Percentiles rank a stretch among this genome's conserved stretches.
Evolutionary conservation across 192 early-diverging fungal genomes (phyloP).

Genomic region (Podila minutissima): DNA sequence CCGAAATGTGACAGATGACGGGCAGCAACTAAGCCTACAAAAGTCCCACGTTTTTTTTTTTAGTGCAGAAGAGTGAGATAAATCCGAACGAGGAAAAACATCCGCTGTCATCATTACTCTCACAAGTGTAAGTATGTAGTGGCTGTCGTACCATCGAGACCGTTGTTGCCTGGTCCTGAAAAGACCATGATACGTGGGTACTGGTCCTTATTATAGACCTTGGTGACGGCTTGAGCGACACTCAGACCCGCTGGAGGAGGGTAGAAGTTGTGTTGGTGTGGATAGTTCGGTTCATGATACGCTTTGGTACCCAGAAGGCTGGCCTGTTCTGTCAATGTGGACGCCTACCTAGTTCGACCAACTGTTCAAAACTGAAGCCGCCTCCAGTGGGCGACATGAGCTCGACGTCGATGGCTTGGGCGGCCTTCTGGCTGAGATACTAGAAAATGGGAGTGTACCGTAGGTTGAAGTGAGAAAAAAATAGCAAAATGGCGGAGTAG

Average conservation of each 20-base stretch:
- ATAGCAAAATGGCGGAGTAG: background rate
- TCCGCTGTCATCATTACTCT: background rate
- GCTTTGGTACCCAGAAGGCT: background rate
- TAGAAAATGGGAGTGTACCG: background rate
- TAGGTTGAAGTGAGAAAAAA: background rate
- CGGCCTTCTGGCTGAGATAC: constrained; percentile 70
- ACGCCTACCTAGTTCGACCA: constrained; percentile 69
- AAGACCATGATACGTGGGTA: constrained; percentile 71
- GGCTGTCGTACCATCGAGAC: constrained; percentile 81
- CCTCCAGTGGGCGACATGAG: constrained; percentile 81
- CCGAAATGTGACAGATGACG: constrained; percentile 93
- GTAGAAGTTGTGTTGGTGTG: constrained; percentile 2
- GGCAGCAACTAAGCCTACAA: constrained; percentile 86
- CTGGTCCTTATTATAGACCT: constrained; percentile 67
- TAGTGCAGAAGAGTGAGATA: background rate
- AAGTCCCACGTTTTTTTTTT: background rate
- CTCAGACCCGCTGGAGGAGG: constrained; percentile 82
- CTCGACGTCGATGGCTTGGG: constrained; percentile 82
- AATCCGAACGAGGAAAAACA: background rate
- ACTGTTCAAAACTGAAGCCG: constrained; percentile 93
- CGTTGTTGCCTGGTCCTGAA: constrained; percentile 94
- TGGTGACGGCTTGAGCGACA: constrained; percentile 85
- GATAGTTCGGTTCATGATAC: background rate
- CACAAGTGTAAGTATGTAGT: background rate
- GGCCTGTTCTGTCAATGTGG: background rate